Evolutionary conservation across 257 asterid species (phyloP).

Genomic region (Gardenia jasminoides): DNA sequence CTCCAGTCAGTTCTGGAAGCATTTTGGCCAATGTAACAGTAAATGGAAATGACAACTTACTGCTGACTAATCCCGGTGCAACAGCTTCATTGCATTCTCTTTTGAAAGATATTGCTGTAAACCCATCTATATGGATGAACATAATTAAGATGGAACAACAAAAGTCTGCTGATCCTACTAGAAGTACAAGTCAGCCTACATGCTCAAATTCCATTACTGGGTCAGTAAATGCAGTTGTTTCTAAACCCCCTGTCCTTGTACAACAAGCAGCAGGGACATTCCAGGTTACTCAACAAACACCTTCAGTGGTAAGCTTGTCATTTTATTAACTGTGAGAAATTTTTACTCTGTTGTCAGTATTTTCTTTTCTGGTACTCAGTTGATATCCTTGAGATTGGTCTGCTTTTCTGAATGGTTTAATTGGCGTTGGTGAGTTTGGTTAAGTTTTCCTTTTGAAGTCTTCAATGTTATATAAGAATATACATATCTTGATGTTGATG

Average conservation of each 20-base stretch:
- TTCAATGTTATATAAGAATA: not conserved
- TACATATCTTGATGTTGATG: no score
- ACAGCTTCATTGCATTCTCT: conserved; percentile 59
- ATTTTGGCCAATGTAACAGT: conserved; percentile 27
- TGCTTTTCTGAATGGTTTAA: not conserved
- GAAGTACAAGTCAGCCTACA: conserved; percentile 34
- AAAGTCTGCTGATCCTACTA: conserved; percentile 49
- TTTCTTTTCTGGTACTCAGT: not conserved
- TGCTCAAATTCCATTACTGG: conserved; percentile 46
- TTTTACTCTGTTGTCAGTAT: not conserved
- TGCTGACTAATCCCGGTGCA: conserved; percentile 33
- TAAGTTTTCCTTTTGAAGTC: not conserved
- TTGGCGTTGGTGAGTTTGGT: not conserved
- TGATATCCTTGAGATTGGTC: not conserved
- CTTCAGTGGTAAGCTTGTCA: conserved; percentile 49
- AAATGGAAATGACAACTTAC: conserved; percentile 30
- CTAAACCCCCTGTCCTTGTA: conserved; percentile 37
- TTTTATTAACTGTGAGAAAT: not conserved
- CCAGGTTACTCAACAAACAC: conserved; percentile 46
- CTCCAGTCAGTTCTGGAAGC: conserved; percentile 22
- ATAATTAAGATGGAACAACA: conserved; percentile 61
- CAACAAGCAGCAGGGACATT: conserved; percentile 47
- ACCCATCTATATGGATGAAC: conserved; percentile 80
- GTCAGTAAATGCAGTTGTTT: conserved; percentile 32
- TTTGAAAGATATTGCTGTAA: conserved; percentile 63